Conservation (phyloP, 2,329 filamentous ascomycete species). For the Anisogramma anomala region DNA sequence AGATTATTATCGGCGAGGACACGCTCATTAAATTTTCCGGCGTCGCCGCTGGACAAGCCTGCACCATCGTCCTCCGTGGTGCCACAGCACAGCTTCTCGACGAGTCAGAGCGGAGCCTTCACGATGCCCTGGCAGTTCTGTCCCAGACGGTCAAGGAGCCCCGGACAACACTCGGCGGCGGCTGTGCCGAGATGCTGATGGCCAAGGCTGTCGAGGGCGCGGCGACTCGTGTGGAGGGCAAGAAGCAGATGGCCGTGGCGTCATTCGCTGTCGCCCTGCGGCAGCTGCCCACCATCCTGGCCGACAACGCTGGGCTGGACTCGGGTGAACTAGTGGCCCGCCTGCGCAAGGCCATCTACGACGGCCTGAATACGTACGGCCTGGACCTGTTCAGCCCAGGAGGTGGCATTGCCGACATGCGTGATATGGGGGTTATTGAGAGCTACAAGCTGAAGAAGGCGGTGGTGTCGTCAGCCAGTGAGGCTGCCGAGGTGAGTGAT, state of each 20-base stretch:
- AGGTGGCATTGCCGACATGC: conserved; percentile 90
- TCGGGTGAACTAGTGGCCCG: conserved; percentile 87
- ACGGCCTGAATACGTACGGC: conserved; percentile 84
- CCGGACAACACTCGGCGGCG: conserved; percentile 84
- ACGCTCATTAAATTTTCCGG: conserved; percentile 96
- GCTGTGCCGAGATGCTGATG: conserved; percentile 98
- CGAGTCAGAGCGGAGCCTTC: conserved; percentile 88
- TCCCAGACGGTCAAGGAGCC: conserved; percentile 95
- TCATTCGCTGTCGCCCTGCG: conserved; percentile 80
- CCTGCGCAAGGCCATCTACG: conserved; percentile 87
- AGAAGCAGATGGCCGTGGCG: conserved; percentile 89
- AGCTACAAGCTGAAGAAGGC: conserved; percentile 98
- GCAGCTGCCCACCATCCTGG: conserved; percentile 90
- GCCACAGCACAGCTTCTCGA: conserved; percentile 95
- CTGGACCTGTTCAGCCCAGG: conserved; percentile 81
- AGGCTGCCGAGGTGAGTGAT: conserved; percentile 92
- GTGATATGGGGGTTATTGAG: conserved; percentile 87
- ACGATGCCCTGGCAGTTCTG: conserved; percentile 90
- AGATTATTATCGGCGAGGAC: conserved; percentile 97
- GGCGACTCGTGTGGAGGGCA: conserved; percentile 87
- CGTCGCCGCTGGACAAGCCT: conserved; percentile 84
- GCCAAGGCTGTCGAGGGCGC: conserved; percentile 92
- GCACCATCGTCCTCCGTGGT: conserved; percentile 91
- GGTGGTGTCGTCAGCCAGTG: conserved; percentile 92
- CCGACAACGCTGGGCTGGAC: conserved; percentile 94